These are phyloP conservation scores for Globisporangium polare DNA, from an alignment of 352 stramenopile species.

Conservation along the genomic window DNA sequence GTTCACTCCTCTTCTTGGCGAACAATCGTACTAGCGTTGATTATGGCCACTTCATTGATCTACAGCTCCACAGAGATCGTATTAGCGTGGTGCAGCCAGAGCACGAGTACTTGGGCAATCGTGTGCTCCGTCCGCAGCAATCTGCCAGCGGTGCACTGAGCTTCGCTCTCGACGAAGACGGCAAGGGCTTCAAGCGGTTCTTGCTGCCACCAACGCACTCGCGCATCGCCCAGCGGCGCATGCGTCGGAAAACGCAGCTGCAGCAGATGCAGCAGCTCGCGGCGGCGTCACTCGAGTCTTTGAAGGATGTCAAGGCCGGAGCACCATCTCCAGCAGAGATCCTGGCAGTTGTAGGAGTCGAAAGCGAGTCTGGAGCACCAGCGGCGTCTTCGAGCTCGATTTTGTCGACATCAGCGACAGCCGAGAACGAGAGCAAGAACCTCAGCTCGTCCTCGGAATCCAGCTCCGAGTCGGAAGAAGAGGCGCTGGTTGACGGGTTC, in stretches of 20 bases:
- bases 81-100: slow-evolving; percentile 61
- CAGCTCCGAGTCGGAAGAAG: slow-evolving; percentile 82
- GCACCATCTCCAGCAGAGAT: slow-evolving; percentile 19
- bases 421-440: slow-evolving; percentile 51
- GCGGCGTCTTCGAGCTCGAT: not conserved
- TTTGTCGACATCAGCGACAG: not conserved
- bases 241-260: slow-evolving; percentile 32
- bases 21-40: not conserved
- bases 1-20: not conserved
- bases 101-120: slow-evolving; percentile 43
- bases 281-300: not conserved
- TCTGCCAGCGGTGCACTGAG: slow-evolving; percentile 16
- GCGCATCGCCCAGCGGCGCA: slow-evolving; percentile 26
- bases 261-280: slow-evolving; percentile 13
- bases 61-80: slow-evolving; percentile 58
- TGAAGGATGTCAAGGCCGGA: slow-evolving; percentile 21
- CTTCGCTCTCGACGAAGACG: slow-evolving; percentile 34
- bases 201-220: slow-evolving; percentile 28
- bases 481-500: slow-evolving; percentile 68
- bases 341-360: slow-evolving; percentile 10
- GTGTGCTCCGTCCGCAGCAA: slow-evolving; percentile 27
- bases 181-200: slow-evolving; percentile 38
- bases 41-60: not conserved
- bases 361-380: slow-evolving; percentile 1
- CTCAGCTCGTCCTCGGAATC: slow-evolving; percentile 73